Conservation (phyloP, 2,329 filamentous ascomycete genomes). For the Chalaropsis ovoidea region DNA sequence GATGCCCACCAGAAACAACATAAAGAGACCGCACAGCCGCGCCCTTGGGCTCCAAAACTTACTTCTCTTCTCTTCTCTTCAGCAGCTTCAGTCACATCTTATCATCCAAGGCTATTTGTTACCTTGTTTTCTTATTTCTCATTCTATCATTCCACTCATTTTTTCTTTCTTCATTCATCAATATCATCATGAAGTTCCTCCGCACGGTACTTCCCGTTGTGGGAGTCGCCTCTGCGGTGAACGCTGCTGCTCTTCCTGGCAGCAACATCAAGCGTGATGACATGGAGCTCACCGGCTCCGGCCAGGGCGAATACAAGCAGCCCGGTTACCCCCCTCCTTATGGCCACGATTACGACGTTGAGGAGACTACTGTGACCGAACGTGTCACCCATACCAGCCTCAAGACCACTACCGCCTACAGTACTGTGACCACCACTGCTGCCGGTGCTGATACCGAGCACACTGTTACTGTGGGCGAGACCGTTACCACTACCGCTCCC, state of each 20-base stretch:
- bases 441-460: constrained; percentile 13
- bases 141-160: constrained; percentile 19
- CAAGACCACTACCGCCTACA: constrained; percentile 17
- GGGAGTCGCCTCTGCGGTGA: constrained; percentile 25
- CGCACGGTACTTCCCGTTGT: constrained; percentile 25
- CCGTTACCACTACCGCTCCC: constrained; percentile 18
- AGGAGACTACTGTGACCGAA: constrained; percentile 14
- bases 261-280: constrained; percentile 22
- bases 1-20: constrained; percentile 1
- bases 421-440: constrained; percentile 19
- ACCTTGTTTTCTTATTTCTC: constrained; percentile 22
- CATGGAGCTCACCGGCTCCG: constrained; percentile 15
- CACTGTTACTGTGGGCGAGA: constrained; percentile 17
- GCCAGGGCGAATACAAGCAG: constrained; percentile 21
- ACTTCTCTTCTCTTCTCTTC: constrained; percentile 15
- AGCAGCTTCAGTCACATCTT: constrained; percentile 21
- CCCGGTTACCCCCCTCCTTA: constrained; percentile 20
- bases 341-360: constrained; percentile 17
- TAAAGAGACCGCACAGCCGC: constrained; percentile 12
- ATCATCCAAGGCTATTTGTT: constrained; percentile 19
- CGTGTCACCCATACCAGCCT: constrained; percentile 9
- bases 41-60: background rate
- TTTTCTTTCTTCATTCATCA: constrained; percentile 19
- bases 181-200: constrained; percentile 25
- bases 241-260: constrained; percentile 20